Percentiles rank a stretch among this genome's conserved stretches.
Conservation (phyloP, 1,139 yeast genomes). For the Taphrina pruni region DNA sequence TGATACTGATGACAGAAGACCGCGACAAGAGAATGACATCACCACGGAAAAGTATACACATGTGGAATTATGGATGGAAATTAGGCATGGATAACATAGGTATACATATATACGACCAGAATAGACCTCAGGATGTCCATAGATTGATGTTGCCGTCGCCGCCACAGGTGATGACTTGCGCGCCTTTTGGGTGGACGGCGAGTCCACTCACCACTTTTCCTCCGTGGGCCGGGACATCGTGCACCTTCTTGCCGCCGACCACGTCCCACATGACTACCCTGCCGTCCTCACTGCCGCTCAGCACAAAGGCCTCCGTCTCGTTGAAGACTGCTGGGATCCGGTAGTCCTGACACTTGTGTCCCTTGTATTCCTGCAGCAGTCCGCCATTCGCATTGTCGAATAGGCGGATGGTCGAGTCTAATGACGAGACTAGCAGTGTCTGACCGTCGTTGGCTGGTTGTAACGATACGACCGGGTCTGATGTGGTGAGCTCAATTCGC, state of each 20-base stretch:
- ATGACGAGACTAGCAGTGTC: constrained; percentile 48
- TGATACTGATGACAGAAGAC: too few relatives aligned
- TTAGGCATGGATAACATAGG: background rate
- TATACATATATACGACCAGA: background rate
- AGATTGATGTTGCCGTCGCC: constrained; percentile 44
- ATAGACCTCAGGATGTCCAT: constrained; percentile 26
- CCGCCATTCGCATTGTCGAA: constrained; percentile 49
- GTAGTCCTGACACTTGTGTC: constrained; percentile 49
- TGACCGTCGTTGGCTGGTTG: constrained; percentile 46
- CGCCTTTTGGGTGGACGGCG: constrained; percentile 44
- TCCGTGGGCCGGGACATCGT: constrained; percentile 42
- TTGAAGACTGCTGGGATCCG: constrained; percentile 48
- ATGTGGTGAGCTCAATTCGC: background rate
- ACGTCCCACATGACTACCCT: constrained; percentile 86
- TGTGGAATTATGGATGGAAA: background rate
- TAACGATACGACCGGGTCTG: constrained; percentile 50
- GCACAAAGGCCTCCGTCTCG: constrained; percentile 70
- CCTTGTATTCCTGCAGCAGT: constrained; percentile 48
- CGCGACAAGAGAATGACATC: too few relatives aligned
- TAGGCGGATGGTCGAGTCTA: constrained; percentile 49
- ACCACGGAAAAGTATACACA: too few relatives aligned
- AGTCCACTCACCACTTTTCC: constrained; percentile 45
- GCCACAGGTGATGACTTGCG: constrained; percentile 46
- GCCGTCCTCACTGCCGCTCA: constrained; percentile 90
- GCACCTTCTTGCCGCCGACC: constrained; percentile 61